A percentile compares a stretch with the other conserved stretches of the same genome.
Conservation (phyloP, 2,329 filamentous ascomycete genomes). For the Alternaria infectoria region DNA sequence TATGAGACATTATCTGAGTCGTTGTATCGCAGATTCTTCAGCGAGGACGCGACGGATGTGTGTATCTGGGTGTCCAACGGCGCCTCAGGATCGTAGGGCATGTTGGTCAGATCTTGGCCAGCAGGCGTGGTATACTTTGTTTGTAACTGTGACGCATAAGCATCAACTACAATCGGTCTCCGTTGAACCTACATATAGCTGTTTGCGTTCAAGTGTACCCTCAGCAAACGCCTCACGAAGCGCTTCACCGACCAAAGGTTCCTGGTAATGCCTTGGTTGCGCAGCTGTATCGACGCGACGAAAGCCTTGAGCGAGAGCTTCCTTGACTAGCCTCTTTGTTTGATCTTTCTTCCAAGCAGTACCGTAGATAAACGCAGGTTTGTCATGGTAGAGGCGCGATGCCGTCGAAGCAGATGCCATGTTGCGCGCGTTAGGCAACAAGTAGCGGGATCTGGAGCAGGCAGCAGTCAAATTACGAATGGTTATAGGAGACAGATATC, state of each 20-base stretch:
- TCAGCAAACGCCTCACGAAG: slow-evolving; percentile 67
- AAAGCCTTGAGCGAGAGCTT: slow-evolving; percentile 73
- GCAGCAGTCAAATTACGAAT: neutral
- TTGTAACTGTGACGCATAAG: slow-evolving; percentile 63
- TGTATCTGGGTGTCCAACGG: slow-evolving; percentile 70
- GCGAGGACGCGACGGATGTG: slow-evolving; percentile 70
- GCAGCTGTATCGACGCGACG: slow-evolving; percentile 78
- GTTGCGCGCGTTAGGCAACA: slow-evolving; percentile 4
- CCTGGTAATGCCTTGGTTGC: slow-evolving; percentile 79
- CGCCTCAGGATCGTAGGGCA: slow-evolving; percentile 67
- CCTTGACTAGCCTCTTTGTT: slow-evolving; percentile 70
- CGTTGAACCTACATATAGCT: slow-evolving; percentile 63
- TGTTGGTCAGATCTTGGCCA: slow-evolving; percentile 65
- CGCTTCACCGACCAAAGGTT: slow-evolving; percentile 72
- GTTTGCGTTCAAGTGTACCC: slow-evolving; percentile 63
- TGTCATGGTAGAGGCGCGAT: slow-evolving; percentile 22
- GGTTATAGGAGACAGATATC: neutral
- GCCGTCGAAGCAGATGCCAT: slow-evolving; percentile 26
- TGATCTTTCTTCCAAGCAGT: slow-evolving; percentile 84
- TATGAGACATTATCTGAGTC: slow-evolving; percentile 53
- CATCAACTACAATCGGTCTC: neutral
- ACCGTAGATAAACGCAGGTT: slow-evolving; percentile 68
- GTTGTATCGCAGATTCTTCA: slow-evolving; percentile 62
- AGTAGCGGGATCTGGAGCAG: too few species aligned
- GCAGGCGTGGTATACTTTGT: slow-evolving; percentile 77